phyloP scores from a whole-genome alignment of 2,329 filamentous ascomycete genomes.

The Fusarium stilboides region DNA sequence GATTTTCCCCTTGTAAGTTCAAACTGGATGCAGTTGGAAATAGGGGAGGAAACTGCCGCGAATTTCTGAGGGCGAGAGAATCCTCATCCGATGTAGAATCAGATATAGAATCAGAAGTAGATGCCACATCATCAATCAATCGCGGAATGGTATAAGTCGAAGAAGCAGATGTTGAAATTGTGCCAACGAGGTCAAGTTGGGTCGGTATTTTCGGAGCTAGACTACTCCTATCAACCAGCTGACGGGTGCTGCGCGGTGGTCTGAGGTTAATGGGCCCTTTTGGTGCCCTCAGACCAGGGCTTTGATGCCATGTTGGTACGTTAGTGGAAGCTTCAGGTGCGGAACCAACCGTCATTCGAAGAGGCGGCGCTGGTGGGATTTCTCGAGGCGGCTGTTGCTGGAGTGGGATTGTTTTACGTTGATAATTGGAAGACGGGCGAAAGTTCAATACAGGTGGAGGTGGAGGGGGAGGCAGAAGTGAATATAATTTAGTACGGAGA shows the following conservation, averaged over 20 bases:
- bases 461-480: conserved; percentile 28
- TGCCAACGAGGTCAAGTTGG: conserved; percentile 12
- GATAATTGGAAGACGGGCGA: conserved; percentile 21
- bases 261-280: conserved; percentile 10
- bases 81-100: conserved; percentile 50
- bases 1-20: conserved; percentile 42
- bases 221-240: conserved; percentile 1
- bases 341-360: conserved; percentile 2
- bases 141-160: conserved; percentile 47
- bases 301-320: conserved; percentile 2
- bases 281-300: conserved; percentile 8
- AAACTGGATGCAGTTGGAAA: conserved; percentile 49
- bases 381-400: conserved; percentile 14
- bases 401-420: conserved; percentile 17
- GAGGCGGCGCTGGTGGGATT: conserved; percentile 21
- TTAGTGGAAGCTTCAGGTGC: neutral
- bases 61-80: conserved; percentile 50
- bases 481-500: conserved; percentile 20
- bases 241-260: conserved; percentile 5
- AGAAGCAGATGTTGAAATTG: conserved; percentile 38
- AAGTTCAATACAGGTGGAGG: conserved; percentile 26
- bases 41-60: conserved; percentile 53
- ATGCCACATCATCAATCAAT: conserved; percentile 38
- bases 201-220: conserved; percentile 5
- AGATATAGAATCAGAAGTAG: conserved; percentile 47